Base-by-base conservation (phyloP, 169 alveolate species). In the Plasmodium blacklocki region DNA sequence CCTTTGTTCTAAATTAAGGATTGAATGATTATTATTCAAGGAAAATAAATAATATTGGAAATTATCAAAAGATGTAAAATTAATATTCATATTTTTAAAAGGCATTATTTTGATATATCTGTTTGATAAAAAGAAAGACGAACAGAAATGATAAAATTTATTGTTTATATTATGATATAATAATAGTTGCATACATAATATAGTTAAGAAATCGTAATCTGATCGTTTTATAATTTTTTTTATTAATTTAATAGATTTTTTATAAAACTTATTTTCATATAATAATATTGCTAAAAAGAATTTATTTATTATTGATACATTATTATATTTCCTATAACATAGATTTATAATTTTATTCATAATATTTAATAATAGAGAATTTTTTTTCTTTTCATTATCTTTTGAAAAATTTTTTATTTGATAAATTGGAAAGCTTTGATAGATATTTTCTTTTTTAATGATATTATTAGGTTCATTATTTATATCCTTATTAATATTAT, bases 311-410 rank as follows among this genome's bases (percentile, higher is more conserved):
- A 68, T 32, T 12, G 80, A 43, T 11, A 68, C 45, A 63, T 83
- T 83, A 26, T 72, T 59, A 50, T 83, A 45, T 56, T 83, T 83
- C 59, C 83, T 14, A 54, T 39, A 3, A 83, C 74, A 83, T 52
- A 83, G 45, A 83, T 83, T 50, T 49, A 63, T 83, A 18, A 83
- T 68, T 83, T 83, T 83, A 68, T 83, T 68, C 80, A 67, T 83
- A 83, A 83, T 83, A 43, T 72, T 83, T 19, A 83, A 56, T 15
- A 83, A 73, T 49, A 83, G 8, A 12, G 47, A 52, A 32, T 43
- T 83, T 68, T 83, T 68, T 29, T 63, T 60, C 59, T 83, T 83
- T 68, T 68, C 62, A 47, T 67, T 83, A 23, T 63, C 60, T 83
- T 83, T 83, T 49, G 71, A 83, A 68, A 83, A 83, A 26, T 18